Evolutionary conservation across 805 yeast genomes (phyloP), one percentile per base, ranked within the genome.

Genomic region (Zygosaccharomyces lentus): DNA sequence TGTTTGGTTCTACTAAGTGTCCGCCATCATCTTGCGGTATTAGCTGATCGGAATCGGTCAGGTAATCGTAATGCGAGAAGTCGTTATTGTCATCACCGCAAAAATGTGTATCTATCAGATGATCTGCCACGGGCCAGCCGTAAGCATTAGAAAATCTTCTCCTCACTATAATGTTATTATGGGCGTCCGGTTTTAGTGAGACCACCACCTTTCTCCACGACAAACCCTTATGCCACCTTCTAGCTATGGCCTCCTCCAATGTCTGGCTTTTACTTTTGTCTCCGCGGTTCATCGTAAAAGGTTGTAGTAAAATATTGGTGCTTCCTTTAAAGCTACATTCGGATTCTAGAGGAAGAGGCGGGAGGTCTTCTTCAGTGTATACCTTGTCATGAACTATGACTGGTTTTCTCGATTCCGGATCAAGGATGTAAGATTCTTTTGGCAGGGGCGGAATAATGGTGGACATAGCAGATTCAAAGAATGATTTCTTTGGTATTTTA

Each of bases 91-190:
- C 52, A 15, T 47, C 45, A 9, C 54, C 56, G 26, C 41, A 58
- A 62, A 86, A 86, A 67, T 86, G 93, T 41, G 75, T 72, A 10
- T 71, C 69, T 1, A 82, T 76, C 49, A 86, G 58, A 45, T 61
- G 93, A 48, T 84, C 89, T 38, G 85, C 69, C 0, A 84, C 87
- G 1, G 78, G 80, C 95, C 95, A 86, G 1, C 95, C 95, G 64
- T 80, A 85, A 0, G 91, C 93, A 67, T 86, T 86, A 1, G 87
- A 74, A 65, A 83, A 84, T 45, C 82, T 66, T 57, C 90, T 70
- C 52, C 93, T 65, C 0, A 84, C 90, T 31, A 83, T 70, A 26
- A 84, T 82, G 55, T 83, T 84, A 54, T 84, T 84, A 57, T 84
- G 91, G 0, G 90, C 88, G 65, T 84, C 90, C 0, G 89, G 87